Conservation (phyloP, 371 early-diverging fungal species). For the Haplosporangium sp. region DNA sequence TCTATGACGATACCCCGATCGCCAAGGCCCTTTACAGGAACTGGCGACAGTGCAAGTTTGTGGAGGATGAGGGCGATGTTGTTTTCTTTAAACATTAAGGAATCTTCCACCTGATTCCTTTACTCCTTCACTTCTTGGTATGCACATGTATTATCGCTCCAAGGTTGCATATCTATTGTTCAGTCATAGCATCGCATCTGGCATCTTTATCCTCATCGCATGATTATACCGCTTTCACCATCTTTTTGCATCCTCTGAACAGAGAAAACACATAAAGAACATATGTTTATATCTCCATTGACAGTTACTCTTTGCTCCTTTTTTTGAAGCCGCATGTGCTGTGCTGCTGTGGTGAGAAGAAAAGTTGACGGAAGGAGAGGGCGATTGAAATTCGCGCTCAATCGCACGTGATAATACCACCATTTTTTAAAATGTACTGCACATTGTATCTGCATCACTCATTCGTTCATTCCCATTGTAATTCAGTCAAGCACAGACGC, state of each 20-base stretch:
- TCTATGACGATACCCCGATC: slow-evolving; percentile 73
- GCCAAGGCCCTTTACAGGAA: slow-evolving; percentile 71
- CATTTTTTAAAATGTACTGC: neutral
- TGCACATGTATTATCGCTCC: neutral
- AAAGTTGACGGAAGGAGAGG: too few relatives aligned
- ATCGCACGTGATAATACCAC: neutral
- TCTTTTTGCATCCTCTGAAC: too few relatives aligned
- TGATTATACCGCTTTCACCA: too few relatives aligned
- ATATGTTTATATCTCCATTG: too few relatives aligned
- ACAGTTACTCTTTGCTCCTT: too few relatives aligned
- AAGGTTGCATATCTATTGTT: neutral
- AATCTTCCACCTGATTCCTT: too few relatives aligned
- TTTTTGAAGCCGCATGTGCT: too few relatives aligned
- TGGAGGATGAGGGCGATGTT: slow-evolving; percentile 41
- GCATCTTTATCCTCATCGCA: too few relatives aligned
- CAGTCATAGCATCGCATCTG: neutral
- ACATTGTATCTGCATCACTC: neutral
- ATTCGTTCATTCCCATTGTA: neutral
- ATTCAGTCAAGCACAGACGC: neutral
- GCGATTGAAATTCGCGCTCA: neutral
- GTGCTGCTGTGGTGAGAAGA: too few relatives aligned
- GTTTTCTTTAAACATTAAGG: slow-evolving; percentile 38
- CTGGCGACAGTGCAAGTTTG: slow-evolving; percentile 70
- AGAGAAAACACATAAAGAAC: too few relatives aligned
- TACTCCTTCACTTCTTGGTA: too few relatives aligned